These are phyloP conservation scores for Backusella parvicylindrica DNA, from an alignment of 192 early-diverging fungal species.

Conservation along the genomic window DNA sequence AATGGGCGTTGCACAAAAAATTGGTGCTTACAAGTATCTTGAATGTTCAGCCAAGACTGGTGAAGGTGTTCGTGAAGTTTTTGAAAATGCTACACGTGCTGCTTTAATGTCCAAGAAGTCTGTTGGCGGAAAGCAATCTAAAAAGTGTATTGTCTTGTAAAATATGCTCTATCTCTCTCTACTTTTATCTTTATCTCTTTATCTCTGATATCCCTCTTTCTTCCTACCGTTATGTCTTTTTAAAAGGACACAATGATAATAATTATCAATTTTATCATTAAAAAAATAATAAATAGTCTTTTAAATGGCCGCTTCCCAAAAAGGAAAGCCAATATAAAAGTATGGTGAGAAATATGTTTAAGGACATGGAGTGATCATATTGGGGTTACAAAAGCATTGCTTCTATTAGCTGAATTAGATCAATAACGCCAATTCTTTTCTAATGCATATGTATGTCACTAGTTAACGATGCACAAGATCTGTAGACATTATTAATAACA, in stretches of 20 bases:
- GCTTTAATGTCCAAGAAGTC: constrained; percentile 8
- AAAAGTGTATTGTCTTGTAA: constrained; percentile 26
- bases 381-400: no score
- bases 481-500: no score
- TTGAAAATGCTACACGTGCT: constrained; percentile 69
- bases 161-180: background rate
- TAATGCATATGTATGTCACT: no score
- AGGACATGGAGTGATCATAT: no score
- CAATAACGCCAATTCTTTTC: no score
- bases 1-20: constrained; percentile 62
- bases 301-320: background rate
- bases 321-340: background rate
- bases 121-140: constrained; percentile 7
- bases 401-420: no score
- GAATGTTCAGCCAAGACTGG: constrained; percentile 82
- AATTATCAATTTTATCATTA: background rate
- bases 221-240: background rate
- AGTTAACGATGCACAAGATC: no score
- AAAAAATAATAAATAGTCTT: background rate
- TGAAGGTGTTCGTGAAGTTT: constrained; percentile 79
- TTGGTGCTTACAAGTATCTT: constrained; percentile 77
- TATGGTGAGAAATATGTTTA: no score
- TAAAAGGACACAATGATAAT: background rate
- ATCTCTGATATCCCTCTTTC: background rate
- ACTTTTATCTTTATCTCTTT: background rate